Conservation (phyloP, 768 basidiomycete genomes). For the Boletales sp. region DNA sequence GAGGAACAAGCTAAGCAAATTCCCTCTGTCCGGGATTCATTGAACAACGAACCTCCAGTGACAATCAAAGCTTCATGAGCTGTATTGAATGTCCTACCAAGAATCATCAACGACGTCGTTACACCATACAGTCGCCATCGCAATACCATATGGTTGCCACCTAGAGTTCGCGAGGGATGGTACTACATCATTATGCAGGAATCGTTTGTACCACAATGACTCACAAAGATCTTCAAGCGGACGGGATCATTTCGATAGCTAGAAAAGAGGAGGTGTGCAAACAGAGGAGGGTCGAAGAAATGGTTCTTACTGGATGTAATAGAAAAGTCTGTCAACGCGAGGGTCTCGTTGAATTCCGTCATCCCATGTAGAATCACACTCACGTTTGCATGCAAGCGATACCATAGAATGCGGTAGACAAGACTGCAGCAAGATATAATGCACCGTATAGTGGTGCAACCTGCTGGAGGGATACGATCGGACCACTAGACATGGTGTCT, state of each 20-base stretch:
- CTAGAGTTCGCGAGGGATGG: background rate
- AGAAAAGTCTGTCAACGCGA: constrained; percentile 8
- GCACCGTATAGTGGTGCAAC: background rate
- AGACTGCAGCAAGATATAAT: background rate
- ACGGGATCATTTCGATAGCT: constrained; percentile 4
- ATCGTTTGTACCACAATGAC: background rate
- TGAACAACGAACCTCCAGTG: constrained; percentile 3
- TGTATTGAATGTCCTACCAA: constrained; percentile 3
- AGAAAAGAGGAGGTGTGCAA: background rate
- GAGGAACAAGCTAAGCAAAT: background rate
- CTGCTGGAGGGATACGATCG: no score
- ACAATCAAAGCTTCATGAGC: constrained; percentile 2
- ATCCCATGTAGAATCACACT: background rate
- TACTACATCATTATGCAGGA: background rate
- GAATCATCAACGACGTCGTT: background rate
- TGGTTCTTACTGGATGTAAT: constrained; percentile 1
- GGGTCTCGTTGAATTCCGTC: no score
- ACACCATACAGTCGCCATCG: background rate
- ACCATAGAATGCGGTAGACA: constrained; percentile 5
- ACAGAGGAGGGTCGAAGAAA: background rate
- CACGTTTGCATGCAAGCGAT: constrained; percentile 8
- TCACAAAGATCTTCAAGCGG: constrained; percentile 6
- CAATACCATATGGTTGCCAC: constrained; percentile 2
- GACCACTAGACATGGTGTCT: no score
- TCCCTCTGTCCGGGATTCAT: background rate